These are phyloP conservation scores for Elsinoe fawcettii DNA, from an alignment of 2,329 filamentous ascomycete genomes.

Conservation along the genomic window DNA sequence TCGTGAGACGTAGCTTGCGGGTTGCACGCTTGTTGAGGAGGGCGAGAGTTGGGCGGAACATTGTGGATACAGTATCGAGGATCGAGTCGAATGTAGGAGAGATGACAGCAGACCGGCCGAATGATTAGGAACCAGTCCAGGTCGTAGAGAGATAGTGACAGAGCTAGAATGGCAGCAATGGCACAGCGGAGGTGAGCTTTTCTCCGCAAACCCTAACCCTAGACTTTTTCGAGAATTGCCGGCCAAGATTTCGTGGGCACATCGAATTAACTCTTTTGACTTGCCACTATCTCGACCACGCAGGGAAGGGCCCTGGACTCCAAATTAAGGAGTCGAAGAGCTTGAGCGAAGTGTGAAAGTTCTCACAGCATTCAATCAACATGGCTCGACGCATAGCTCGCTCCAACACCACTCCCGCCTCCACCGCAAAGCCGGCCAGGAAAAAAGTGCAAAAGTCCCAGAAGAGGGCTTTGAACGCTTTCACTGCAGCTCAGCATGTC, in stretches of 20 bases:
- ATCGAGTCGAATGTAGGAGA: slow-evolving; percentile 46
- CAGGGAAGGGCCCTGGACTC: neutral
- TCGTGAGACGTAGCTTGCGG: slow-evolving; percentile 73
- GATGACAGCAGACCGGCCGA: slow-evolving; percentile 32
- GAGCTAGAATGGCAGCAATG: neutral
- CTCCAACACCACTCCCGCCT: slow-evolving; percentile 25
- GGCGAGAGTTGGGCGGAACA: slow-evolving; percentile 3
- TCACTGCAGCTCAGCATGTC: slow-evolving; percentile 55
- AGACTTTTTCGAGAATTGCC: neutral
- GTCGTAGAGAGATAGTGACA: neutral
- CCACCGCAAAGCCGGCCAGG: slow-evolving; percentile 23
- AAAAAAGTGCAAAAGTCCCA: slow-evolving; percentile 33
- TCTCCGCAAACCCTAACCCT: slow-evolving; percentile 13
- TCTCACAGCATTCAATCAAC: slow-evolving; percentile 16
- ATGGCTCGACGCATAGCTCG: slow-evolving; percentile 42
- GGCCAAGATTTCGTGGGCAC: slow-evolving; percentile 12
- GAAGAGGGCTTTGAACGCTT: slow-evolving; percentile 54
- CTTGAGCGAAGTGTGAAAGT: too few species aligned
- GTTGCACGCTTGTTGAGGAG: slow-evolving; percentile 44
- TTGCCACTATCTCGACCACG: neutral
- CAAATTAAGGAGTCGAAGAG: too few species aligned
- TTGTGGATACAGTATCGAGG: slow-evolving; percentile 45
- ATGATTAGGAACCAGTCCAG: neutral
- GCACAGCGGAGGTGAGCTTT: slow-evolving; percentile 9
- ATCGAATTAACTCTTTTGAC: neutral